These are phyloP conservation scores for Trichoderma citrinoviride DNA, from an alignment of 2,329 filamentous ascomycete genomes.

Conservation along the genomic window DNA sequence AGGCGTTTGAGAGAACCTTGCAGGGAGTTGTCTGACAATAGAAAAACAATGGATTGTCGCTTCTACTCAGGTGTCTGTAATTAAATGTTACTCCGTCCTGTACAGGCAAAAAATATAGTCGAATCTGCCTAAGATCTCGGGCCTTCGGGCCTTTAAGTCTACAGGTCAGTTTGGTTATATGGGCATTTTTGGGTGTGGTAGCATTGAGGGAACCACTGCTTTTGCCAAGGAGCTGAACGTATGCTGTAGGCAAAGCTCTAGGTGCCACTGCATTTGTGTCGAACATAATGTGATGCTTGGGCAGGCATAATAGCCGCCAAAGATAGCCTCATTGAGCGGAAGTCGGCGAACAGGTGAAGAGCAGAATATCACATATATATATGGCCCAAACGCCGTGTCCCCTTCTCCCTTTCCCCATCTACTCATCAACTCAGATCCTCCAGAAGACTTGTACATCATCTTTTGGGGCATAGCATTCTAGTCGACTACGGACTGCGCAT, in stretches of 20 bases:
- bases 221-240: neutral
- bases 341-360: neutral
- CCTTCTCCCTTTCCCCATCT: neutral
- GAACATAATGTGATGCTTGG: neutral
- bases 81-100: neutral
- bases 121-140: neutral
- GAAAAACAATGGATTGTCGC: too few species aligned
- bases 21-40: too few species aligned
- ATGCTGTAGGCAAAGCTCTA: neutral
- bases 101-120: neutral
- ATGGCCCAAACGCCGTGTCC: neutral
- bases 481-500: neutral
- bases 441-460: neutral
- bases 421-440: neutral
- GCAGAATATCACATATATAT: neutral
- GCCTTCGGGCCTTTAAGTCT: neutral
- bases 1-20: too few species aligned
- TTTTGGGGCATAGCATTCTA: neutral
- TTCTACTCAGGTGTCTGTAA: too few species aligned
- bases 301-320: conserved; percentile 1
- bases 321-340: neutral
- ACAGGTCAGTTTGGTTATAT: neutral
- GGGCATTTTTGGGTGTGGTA: neutral
- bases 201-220: neutral
- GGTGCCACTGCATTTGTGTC: neutral